Percentiles rank a stretch among this genome's conserved stretches.
Evolutionary conservation across 225 moss, liverwort and hornwort species (phyloP).

Genomic region (Climacium dendroides): DNA sequence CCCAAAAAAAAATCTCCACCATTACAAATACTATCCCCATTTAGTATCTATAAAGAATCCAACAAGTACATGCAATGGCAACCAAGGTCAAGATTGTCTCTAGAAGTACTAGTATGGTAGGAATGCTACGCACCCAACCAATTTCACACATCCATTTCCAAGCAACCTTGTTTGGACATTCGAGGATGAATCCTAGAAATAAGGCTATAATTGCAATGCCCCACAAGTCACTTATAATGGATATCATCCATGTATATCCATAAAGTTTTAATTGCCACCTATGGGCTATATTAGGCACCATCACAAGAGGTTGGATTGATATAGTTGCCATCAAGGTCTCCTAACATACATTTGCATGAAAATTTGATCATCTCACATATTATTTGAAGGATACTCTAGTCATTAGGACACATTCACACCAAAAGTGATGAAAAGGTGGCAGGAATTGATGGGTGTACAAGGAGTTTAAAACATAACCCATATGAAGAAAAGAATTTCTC

Average conservation of each 20-base stretch:
- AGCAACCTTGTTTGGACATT: not conserved
- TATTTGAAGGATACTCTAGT: rapidly evolving
- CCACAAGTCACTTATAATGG: not conserved
- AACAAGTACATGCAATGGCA: not conserved
- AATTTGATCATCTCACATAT: not conserved
- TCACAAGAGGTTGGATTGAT: not conserved
- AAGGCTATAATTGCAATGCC: not conserved
- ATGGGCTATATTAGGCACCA: not conserved
- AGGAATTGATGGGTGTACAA: not conserved
- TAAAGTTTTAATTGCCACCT: not conserved
- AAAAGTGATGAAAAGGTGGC: not conserved
- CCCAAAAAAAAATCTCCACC: too few species aligned
- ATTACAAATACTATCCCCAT: not conserved
- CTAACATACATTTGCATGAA: not conserved
- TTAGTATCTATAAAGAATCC: not conserved
- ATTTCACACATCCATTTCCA: not conserved
- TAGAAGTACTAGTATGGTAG: not conserved
- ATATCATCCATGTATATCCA: not conserved
- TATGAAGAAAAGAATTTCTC: not conserved
- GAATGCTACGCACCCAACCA: not conserved
- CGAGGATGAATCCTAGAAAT: not conserved
- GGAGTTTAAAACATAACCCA: not conserved
- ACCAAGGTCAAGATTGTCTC: not conserved
- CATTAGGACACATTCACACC: not conserved
- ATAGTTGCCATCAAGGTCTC: not conserved